Conservation (phyloP, 768 basidiomycete species). For the Hygrophorus pudorinus region DNA sequence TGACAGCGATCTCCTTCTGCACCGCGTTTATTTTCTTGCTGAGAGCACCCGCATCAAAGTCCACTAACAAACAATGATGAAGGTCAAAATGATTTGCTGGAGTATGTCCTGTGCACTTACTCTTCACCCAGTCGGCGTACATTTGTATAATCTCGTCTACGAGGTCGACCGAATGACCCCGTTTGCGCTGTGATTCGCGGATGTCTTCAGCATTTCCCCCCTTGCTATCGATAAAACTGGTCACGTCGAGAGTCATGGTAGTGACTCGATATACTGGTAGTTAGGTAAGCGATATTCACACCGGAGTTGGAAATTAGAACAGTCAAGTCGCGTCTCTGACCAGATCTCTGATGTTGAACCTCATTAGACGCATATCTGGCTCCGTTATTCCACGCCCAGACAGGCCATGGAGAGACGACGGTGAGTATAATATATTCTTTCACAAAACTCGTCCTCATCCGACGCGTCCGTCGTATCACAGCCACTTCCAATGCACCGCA, state of each 20-base stretch:
- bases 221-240: constrained; percentile 73
- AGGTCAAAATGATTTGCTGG: background rate
- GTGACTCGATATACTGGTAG: background rate
- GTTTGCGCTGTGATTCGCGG: constrained; percentile 84
- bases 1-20: constrained; percentile 89
- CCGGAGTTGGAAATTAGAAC: background rate
- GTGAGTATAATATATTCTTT: constrained; percentile 29
- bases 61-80: constrained; percentile 41
- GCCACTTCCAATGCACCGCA: constrained; percentile 70
- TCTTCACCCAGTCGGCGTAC: constrained; percentile 90
- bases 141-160: constrained; percentile 91
- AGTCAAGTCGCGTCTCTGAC: background rate
- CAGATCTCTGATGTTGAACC: constrained; percentile 49
- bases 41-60: constrained; percentile 71
- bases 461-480: constrained; percentile 18
- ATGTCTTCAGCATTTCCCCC: constrained; percentile 91
- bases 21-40: constrained; percentile 80
- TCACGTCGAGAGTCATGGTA: constrained; percentile 75
- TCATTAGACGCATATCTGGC: constrained; percentile 62
- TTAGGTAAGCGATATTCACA: background rate
- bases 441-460: background rate
- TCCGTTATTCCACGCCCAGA: constrained; percentile 63
- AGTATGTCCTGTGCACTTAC: constrained; percentile 58
- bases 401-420: constrained; percentile 70
- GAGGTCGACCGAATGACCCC: constrained; percentile 80